Conservation (phyloP, 495 filamentous ascomycete species). For the Penicillium psychrofluorescens region DNA sequence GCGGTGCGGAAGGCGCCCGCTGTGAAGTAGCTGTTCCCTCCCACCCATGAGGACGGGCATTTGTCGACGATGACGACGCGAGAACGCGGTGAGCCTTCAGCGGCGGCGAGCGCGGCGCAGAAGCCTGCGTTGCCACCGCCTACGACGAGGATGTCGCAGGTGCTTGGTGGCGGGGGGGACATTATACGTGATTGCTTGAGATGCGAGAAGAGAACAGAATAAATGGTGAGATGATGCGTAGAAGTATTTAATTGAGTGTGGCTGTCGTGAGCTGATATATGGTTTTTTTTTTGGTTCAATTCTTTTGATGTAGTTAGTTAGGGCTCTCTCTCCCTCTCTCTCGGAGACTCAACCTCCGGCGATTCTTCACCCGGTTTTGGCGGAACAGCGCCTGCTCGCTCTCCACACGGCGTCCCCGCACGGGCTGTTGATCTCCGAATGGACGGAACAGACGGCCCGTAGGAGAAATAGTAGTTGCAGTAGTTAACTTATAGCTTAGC, state of each 20-base stretch:
- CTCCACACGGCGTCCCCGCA: too few relatives aligned
- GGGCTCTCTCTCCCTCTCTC: too few relatives aligned
- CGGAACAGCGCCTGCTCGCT: too few relatives aligned
- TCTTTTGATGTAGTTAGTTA: too few relatives aligned
- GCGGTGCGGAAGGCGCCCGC: slow-evolving; percentile 48
- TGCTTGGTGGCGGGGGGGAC: slow-evolving; percentile 8
- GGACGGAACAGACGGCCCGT: too few relatives aligned
- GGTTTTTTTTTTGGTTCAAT: too few relatives aligned
- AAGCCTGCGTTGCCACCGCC: slow-evolving; percentile 56
- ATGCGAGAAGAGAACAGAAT: neutral
- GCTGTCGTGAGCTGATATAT: too few relatives aligned
- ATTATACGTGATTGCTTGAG: neutral
- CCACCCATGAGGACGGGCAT: slow-evolving; percentile 43
- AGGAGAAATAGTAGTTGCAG: too few relatives aligned
- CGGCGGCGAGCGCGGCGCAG: slow-evolving; percentile 44
- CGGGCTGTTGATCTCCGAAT: too few relatives aligned
- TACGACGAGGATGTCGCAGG: slow-evolving; percentile 45
- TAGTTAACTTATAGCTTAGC: too few relatives aligned
- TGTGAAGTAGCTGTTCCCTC: slow-evolving; percentile 53
- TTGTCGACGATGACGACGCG: slow-evolving; percentile 45
- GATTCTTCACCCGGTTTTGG: too few relatives aligned
- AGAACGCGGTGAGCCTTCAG: slow-evolving; percentile 22
- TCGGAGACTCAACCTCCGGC: too few relatives aligned
- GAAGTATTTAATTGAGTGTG: neutral
- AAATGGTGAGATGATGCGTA: neutral